Evolutionary conservation across 177 flowering plant genomes (phyloP), one percentile per base, ranked within the genome.

Genomic region (Telopea speciosissima): DNA sequence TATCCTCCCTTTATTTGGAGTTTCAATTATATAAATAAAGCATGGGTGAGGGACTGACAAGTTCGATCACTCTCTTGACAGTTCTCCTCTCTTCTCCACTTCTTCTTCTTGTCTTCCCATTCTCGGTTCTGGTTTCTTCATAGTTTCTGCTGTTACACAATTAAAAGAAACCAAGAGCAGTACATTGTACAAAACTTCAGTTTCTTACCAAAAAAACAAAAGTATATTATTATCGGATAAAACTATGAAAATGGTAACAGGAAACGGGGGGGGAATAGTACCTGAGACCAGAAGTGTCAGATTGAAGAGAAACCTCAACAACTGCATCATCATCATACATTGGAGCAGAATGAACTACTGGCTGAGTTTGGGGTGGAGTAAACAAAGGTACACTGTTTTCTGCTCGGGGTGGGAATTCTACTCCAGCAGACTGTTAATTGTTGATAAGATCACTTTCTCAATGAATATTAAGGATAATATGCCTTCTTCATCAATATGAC

Each of bases 311-410:
- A 26, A 93, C 94, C 75, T 84, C 85, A 73, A 87, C 76, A 73
- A 87, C 86, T 68, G 76, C 84, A 68, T 87, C 93, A 67, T 87
- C 93, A 67, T 85, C 86, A 73, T 79, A 81, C 21, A 74, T 72
- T 59, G 86, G 71, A 77, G 85, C 67, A 72, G 85, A 68, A 62
- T 78, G 79, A 62, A 75, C 62, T 36, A 87, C 73, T 28, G 97
- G 95, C 76, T 92, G 93, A 22, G 89, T 84, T 79, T 87, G 96
- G 26, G 96, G 93, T 62, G 98, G 99, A 69, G 95, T 91, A 72
- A 93, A 96, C 71, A 93, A 76, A 49, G 95, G 95, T 16, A 88
- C 99, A 79, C 79, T 78, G 74, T 86, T 86, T 79, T 89, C 96
- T 69, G 69, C 85, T 64, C 92, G 87, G 19, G 96, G 98, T 31